Base-by-base conservation (phyloP, 2,329 filamentous ascomycete species). In the Penicillium sp. region DNA sequence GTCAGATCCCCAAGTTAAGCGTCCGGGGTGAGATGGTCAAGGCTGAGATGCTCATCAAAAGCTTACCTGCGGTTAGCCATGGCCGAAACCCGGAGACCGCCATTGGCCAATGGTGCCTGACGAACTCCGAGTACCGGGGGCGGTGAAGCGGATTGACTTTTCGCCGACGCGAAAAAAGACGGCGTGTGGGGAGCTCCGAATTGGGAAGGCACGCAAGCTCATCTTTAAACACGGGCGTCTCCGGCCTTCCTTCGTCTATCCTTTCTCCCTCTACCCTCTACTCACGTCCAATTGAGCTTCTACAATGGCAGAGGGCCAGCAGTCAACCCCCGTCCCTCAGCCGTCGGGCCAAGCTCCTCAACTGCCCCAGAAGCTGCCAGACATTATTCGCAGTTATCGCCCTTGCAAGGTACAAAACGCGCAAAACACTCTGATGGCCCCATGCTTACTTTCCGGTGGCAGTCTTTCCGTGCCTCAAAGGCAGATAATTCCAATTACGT, bases 331-430 rank as follows among this genome's bases (percentile, higher is more conserved):
- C 60, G 45, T 63, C 48, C 48, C 49, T 25, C 62, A 55, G 43
- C 50, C 58, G 27, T 57, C 60, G 38, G 61, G 67, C 31, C 63
- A 63, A 45, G 51, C 65, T 48, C 44, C 61, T 22, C 62, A 62
- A 28, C 56, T 63, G 50, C 81, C 81, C 5, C 84, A 87, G 11
- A 88, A 88, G 67, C 81, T 96, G 48, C 81, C 83, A 64, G 90
- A 96, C 64, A 80, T 94, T 60, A 86, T 96, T 61, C 79, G 83
- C 33, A 85, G 81, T 48, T 95, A 90, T 69, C 81, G 89, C 45
- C 90, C 92, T 7, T 87, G 87, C 42, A 91, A 90, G 80, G 89
- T 92, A 14, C 35, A 22, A 14, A 38, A 11, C 18, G 16, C 35
- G 35, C 18, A 25, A 8, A 20, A 16, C 36, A 10, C 10, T 31